Evolutionary conservation across 2,329 filamentous ascomycete species (phyloP).

Genomic region (Fusarium newnesense): DNA sequence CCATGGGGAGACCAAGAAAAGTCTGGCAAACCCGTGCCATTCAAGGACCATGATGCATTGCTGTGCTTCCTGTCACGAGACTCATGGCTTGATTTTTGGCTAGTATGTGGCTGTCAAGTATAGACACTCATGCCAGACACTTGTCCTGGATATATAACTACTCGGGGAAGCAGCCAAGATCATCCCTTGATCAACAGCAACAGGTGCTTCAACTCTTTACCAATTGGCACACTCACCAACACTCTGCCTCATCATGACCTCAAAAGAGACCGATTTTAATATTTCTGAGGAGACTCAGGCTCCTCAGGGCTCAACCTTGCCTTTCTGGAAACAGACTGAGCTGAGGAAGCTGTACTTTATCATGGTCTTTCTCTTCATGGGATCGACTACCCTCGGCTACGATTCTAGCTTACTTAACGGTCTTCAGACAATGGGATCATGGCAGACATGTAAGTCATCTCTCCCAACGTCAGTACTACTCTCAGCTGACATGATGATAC

Average conservation of each 20-base stretch:
- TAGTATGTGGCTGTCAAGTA: background rate
- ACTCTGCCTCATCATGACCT: constrained; percentile 3
- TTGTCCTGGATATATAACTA: constrained; percentile 3
- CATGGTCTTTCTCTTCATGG: constrained; percentile 40
- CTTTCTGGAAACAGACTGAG: constrained; percentile 41
- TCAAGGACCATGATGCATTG: background rate
- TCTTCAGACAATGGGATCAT: constrained; percentile 36
- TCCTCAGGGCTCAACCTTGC: constrained; percentile 25
- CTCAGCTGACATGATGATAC: background rate
- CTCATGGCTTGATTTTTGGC: background rate
- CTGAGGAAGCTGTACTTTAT: constrained; percentile 38
- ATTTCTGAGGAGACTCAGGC: background rate
- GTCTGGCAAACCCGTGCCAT: background rate
- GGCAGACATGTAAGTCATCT: constrained; percentile 25
- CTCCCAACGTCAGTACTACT: rapidly evolving
- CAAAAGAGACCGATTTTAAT: constrained; percentile 22
- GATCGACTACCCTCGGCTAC: constrained; percentile 38
- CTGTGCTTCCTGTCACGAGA: background rate
- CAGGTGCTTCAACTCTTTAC: background rate
- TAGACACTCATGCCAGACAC: background rate
- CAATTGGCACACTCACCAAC: background rate
- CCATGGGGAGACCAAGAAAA: constrained; percentile 25
- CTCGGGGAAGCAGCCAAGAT: background rate
- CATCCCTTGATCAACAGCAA: background rate
- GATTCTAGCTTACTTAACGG: constrained; percentile 37